Evolutionary conservation across 305 asterid genomes (phyloP), one percentile per base, ranked within the genome.

Genomic region (Salvia sclarea): DNA sequence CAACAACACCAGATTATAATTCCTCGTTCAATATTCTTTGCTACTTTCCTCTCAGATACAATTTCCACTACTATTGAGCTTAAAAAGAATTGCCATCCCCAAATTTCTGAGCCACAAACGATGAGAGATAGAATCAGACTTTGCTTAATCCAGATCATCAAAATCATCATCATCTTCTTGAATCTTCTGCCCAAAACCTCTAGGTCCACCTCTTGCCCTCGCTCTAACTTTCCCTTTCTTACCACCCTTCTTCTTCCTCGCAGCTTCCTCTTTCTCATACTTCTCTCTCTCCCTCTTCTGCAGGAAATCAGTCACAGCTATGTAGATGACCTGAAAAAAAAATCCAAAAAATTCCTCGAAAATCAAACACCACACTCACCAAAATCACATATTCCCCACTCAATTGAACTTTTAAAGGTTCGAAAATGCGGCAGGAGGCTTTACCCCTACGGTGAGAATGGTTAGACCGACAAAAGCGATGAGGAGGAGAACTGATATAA

Each of bases 271-370:
- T 73, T 91, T 91, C 80, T 80, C 95, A 58, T 89, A 85, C 47
- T 82, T 87, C 30, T 94, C 96, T 3, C 79, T 75, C 69, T 94
- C 96, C 82, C 95, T 87, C 54, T 89, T 94, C 82, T 75, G 84
- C 88, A 94, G 71, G 88, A 80, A 94, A 65, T 94, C 99, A 31
- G 96, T 86, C 35, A 89, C 95, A 0, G 81, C 96, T 53, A 94
- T 84, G 83, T 91, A 94, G 81, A 91, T 75, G 8, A 91, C 91
- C 97, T 91, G 84, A 45, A 22, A 71, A n/a, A n/a, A n/a, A n/a
- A n/a, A n/a, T n/a, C n/a, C n/a, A n/a, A n/a, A n/a, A 5, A 43
- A 22, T 20, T 2, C 4, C 25, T 10, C 33, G 5, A 37, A 35
- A 0, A 60, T 40, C 7, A n/a, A n/a, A n/a, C n/a, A n/a, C n/a